Evolutionary conservation across 2,329 filamentous ascomycete genomes (phyloP), one percentile per base, ranked within the genome.

Genomic region (Talaromyces sp.): DNA sequence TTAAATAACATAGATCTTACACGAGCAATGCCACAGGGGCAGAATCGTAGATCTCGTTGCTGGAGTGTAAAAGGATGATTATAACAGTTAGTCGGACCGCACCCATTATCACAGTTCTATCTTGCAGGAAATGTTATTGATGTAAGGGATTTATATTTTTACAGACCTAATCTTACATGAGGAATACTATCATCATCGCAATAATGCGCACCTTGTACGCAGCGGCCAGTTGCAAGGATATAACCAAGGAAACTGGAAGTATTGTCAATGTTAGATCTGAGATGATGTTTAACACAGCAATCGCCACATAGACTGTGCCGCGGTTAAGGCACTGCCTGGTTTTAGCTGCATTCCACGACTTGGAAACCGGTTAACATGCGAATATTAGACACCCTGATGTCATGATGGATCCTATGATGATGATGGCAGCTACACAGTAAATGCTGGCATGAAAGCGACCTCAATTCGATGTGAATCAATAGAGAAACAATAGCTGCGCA

Each of bases 31-130:
- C 50, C 31, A 56, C 50, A 8, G 50, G 50, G 8, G 50, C 50
- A 8, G 31, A 56, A 56, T 56, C 50, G 31, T 56, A 56, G 50
- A 31, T 56, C 37, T 33, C 50, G 37, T 56, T 31, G 50, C 50
- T 56, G 31, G 50, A 56, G 10, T 56, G 50, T 37, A 56, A 56
- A 56, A 56, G 50, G 27, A 27, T 16, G 16, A 56, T 19, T 8
- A 31, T 56, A 31, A 56, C 31, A 3, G 24, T 35, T 13, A 56
- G 50, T 19, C 50, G 50, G 50, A 56, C 14, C 50, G 27, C 50
- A 27, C 50, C 50, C 24, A 31, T 56, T 33, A 56, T 56, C 50
- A 56, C 50, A 8, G 50, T 56, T 56, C 50, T 56, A 33, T 37
- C 50, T 56, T 35, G 50, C 50, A 56, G 14, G 50, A 10, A 56